Conservation (phyloP, 768 basidiomycete genomes). For the Sistotremastrum suecicum region DNA sequence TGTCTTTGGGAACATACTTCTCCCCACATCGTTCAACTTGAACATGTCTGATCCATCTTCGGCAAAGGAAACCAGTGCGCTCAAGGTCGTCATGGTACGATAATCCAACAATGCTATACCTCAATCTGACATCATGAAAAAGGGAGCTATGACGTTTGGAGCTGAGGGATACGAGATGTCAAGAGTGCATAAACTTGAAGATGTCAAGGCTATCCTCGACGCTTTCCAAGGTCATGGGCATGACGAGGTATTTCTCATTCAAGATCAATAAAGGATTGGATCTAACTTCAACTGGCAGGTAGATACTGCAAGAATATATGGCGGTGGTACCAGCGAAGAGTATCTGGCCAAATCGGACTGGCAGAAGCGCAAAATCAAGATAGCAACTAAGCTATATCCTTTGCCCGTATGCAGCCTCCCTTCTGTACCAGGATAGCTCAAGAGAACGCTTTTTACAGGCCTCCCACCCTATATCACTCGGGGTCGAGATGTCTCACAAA, state of each 20-base stretch:
- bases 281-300: too few species aligned
- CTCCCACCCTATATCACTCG: not conserved
- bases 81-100: too few species aligned
- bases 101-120: too few species aligned
- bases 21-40: too few species aligned
- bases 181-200: conserved; percentile 11
- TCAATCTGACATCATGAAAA: too few species aligned
- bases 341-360: conserved; percentile 16
- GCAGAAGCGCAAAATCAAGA: conserved; percentile 18
- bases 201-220: conserved; percentile 15
- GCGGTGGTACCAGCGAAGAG: conserved; percentile 11
- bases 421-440: not conserved
- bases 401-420: not conserved
- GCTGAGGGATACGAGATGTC: conserved; percentile 12
- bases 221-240: conserved; percentile 20
- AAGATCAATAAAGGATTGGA: too few species aligned
- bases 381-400: conserved; percentile 26
- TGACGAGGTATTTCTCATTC: conserved; percentile 13
- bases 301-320: not conserved
- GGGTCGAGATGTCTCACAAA: not conserved
- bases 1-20: too few species aligned
- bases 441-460: not conserved
- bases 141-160: conserved; percentile 12
- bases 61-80: too few species aligned
- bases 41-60: too few species aligned